Evolutionary conservation across 352 stramenopile genomes (phyloP), one percentile per base, ranked within the genome.

Genomic region (Nothophytophthora sp.): DNA sequence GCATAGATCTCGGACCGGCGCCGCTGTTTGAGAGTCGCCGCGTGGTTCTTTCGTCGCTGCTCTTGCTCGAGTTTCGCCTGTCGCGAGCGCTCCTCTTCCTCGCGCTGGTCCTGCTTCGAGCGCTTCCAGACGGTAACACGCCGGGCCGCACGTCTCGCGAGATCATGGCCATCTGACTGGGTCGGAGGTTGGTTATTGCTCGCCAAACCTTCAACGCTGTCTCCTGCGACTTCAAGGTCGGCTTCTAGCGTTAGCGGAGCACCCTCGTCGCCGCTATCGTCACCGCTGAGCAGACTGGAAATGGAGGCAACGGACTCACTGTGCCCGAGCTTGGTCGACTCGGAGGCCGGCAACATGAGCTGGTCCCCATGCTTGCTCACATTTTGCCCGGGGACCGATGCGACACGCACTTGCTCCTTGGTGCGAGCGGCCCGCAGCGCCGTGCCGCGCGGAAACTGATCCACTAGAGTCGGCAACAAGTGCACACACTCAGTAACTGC

Each of bases 1-100:
- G 78, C 76, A 60, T 90, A 90, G 42, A 90, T 90, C 55, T 90
- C 79, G 18, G 79, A 71, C 16, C 79, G 77, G 9, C 77, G 73
- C 1, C 74, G 70, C 24, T 77, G 67, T 34, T 79, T 78, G 33
- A 63, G 61, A 28, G 74, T 58, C 2, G 39, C 63, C n/a, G 67
- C 60, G 22, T 76, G 70, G 23, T 83, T 76, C 39, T 75, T 73
- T 22, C 63, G 55, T 11, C 67, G 42, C n/a, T 81, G 81, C 27
- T 86, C 73, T 22, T 63, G 67, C 44, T 81, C 70, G 16, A 69
- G 46, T 25, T 81, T 81, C 24, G 57, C 63, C 30, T 73, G 40
- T 22, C 58, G 53, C 36, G 49, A 36, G 13, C 54, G 53, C 16
- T 88, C 74, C 29, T 79, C 66, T 44, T 88, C 76, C 19, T 66